Evolutionary conservation across 768 basidiomycete genomes (phyloP).

Genomic region (Sarcodon sp.): DNA sequence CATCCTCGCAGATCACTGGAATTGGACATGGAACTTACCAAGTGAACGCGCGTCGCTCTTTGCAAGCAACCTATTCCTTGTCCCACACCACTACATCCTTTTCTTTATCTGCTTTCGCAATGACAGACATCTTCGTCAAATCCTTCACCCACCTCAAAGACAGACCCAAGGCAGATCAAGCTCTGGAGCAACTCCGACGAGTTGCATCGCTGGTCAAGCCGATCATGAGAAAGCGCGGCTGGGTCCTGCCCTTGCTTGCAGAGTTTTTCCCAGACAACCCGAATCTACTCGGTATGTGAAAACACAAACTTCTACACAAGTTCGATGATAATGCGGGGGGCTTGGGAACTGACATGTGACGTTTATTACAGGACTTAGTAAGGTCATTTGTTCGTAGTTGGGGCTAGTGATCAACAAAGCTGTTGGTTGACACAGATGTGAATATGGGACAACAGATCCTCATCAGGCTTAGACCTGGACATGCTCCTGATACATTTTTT

Average conservation of each 20-base stretch:
- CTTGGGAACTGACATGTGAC: neutral
- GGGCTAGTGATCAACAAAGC: neutral
- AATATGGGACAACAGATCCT: constrained; percentile 77
- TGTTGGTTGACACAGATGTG: constrained; percentile 33
- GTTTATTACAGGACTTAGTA: constrained; percentile 9
- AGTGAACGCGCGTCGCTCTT: too few species aligned
- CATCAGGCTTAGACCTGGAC: constrained; percentile 64
- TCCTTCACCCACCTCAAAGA: constrained; percentile 63
- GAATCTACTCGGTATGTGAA: constrained; percentile 52
- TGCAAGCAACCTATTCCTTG: too few species aligned
- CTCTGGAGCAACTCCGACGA: constrained; percentile 52
- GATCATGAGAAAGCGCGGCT: constrained; percentile 79
- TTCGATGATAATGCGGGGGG: too few species aligned
- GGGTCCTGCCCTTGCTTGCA: constrained; percentile 69
- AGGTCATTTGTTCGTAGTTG: neutral
- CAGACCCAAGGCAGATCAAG: constrained; percentile 52
- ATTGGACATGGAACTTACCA: too few species aligned
- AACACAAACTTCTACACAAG: too few species aligned
- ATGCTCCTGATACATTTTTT: constrained; percentile 55
- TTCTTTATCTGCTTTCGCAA: constrained; percentile 9
- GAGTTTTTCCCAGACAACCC: constrained; percentile 79
- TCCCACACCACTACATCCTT: too few species aligned
- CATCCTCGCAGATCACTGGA: too few species aligned
- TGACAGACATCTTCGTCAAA: constrained; percentile 48
- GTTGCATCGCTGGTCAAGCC: constrained; percentile 80